Conservation (phyloP, 208 protist species). For the Leptomonas pyrrhocoris region DNA sequence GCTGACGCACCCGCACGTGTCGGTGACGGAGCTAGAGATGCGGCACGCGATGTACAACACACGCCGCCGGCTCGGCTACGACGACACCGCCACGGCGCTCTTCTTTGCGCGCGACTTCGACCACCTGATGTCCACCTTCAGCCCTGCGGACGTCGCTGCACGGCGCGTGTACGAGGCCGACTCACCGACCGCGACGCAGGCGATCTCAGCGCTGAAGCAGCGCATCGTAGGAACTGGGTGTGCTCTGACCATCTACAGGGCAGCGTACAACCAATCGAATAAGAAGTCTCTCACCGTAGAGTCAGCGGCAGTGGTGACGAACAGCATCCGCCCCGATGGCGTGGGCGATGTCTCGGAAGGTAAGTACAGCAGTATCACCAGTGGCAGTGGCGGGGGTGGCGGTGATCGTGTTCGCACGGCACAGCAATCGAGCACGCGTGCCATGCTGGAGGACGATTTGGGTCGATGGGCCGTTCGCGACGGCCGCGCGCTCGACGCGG, state of each 20-base stretch:
- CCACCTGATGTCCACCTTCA: conserved; percentile 49
- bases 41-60: conserved; percentile 82
- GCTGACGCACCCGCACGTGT: conserved; percentile 56
- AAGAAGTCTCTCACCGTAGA: background rate
- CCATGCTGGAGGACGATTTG: conserved; percentile 30
- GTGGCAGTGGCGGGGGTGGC: background rate
- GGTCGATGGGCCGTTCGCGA: conserved; percentile 27
- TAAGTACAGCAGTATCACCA: background rate
- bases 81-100: conserved; percentile 38
- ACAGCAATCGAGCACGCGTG: conserved; percentile 10
- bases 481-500: conserved; percentile 18
- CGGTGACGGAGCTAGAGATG: conserved; percentile 96
- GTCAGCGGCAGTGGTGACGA: background rate
- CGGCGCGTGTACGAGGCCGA: conserved; percentile 65
- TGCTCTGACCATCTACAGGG: conserved; percentile 53
- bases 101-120: conserved; percentile 81
- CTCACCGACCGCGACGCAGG: conserved; percentile 33
- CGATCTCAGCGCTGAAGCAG: conserved; percentile 44
- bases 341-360: background rate
- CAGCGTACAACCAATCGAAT: conserved; percentile 29
- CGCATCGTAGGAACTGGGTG: conserved; percentile 39
- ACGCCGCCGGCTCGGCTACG: conserved; percentile 31
- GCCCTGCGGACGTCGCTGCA: conserved; percentile 20
- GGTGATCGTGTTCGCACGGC: no score
- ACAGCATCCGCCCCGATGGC: background rate